phyloP scores from a whole-genome alignment of 1,139 yeast species.

The Zygosaccharomyces pseudobailii region DNA sequence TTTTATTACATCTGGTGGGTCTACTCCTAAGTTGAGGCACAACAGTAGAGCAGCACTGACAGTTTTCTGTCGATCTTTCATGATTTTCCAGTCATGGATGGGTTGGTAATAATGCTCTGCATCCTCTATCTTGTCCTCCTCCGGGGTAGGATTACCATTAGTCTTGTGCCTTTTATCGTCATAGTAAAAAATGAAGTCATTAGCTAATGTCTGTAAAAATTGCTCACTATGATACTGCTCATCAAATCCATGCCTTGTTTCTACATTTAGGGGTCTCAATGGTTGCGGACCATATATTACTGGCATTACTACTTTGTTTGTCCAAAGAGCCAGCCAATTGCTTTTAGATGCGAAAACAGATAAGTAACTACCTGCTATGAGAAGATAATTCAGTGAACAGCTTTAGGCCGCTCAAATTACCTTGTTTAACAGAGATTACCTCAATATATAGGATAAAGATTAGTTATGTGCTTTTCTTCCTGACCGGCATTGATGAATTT shows the following conservation, averaged over 20 bases:
- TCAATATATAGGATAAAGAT: not conserved
- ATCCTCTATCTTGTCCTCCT: constrained; percentile 43
- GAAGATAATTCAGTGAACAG: not conserved
- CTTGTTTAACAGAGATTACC: not conserved
- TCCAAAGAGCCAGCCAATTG: not conserved
- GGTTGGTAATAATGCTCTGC: constrained; percentile 57
- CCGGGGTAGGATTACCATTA: constrained; percentile 77
- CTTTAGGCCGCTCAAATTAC: not conserved
- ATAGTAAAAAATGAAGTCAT: constrained; percentile 71
- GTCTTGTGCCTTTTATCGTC: constrained; percentile 91
- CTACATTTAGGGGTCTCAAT: constrained; percentile 46
- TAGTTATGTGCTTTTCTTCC: not conserved
- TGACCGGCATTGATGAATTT: not conserved
- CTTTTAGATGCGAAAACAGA: not conserved
- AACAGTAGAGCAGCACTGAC: constrained; percentile 90
- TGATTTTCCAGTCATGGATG: constrained; percentile 83
- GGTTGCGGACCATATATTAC: constrained; percentile 33
- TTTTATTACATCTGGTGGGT: constrained; percentile 93
- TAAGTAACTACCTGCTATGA: not conserved
- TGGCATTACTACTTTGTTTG: constrained; percentile 16
- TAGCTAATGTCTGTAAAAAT: constrained; percentile 59
- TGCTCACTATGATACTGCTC: constrained; percentile 60
- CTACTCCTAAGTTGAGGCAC: constrained; percentile 90
- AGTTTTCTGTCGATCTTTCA: constrained; percentile 87
- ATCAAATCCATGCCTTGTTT: constrained; percentile 78